Evolutionary conservation across 140 eudicot genomes (phyloP).

Genomic region (Ambrosia hybrid): DNA sequence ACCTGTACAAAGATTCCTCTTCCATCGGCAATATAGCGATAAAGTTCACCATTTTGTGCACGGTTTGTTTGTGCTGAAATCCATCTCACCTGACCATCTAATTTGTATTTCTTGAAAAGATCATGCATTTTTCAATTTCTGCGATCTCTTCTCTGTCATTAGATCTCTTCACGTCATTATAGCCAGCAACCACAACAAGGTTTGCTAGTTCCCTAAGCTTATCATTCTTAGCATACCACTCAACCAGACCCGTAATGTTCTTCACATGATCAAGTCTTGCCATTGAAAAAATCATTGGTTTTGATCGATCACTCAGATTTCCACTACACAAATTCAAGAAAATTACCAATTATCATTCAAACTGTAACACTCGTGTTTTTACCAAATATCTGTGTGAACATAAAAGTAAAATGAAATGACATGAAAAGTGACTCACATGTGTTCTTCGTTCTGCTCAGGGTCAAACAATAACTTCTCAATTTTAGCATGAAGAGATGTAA

Average conservation of each 20-base stretch:
- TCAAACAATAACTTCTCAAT: slow-evolving; percentile 75
- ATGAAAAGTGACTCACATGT: slow-evolving; percentile 57
- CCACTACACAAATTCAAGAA: slow-evolving; percentile 53
- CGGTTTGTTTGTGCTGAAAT: slow-evolving; percentile 80
- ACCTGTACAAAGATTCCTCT: slow-evolving; percentile 93
- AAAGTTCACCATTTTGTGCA: slow-evolving; percentile 84
- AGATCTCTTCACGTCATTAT: slow-evolving; percentile 67
- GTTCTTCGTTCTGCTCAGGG: slow-evolving; percentile 74
- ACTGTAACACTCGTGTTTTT: neutral
- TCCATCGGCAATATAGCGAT: slow-evolving; percentile 89
- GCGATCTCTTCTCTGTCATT: slow-evolving; percentile 86
- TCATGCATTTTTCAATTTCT: slow-evolving; percentile 90
- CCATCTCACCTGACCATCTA: slow-evolving; percentile 88
- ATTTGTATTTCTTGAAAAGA: slow-evolving; percentile 56
- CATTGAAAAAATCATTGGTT: slow-evolving; percentile 92
- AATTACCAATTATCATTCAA: slow-evolving; percentile 10
- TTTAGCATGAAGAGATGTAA: slow-evolving; percentile 74
- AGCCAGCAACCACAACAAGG: slow-evolving; percentile 92
- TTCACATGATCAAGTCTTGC: slow-evolving; percentile 95
- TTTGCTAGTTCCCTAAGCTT: slow-evolving; percentile 74
- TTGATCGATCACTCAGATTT: slow-evolving; percentile 59
- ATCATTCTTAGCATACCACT: slow-evolving; percentile 70
- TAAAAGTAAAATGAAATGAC: slow-evolving; percentile 9
- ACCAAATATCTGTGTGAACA: neutral
- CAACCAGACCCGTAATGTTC: slow-evolving; percentile 86